These are phyloP conservation scores for Pythium myriotylum DNA, from an alignment of 352 stramenopile genomes.

Conservation along the genomic window DNA sequence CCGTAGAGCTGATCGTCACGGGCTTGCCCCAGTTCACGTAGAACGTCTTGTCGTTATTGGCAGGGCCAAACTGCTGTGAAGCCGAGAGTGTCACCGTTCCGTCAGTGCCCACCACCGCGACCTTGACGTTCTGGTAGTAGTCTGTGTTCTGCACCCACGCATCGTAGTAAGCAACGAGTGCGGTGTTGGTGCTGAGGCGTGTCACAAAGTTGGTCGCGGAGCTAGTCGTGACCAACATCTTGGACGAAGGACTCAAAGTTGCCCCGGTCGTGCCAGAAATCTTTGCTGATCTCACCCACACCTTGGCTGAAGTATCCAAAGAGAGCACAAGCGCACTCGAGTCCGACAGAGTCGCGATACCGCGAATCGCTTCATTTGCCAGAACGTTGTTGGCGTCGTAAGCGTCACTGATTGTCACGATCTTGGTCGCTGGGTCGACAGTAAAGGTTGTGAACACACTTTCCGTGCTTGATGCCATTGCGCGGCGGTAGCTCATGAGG, in stretches of 20 bases:
- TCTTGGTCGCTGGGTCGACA: slow-evolving; percentile 35
- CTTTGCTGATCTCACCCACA: slow-evolving; percentile 36
- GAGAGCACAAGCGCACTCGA: slow-evolving; percentile 43
- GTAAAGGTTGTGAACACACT: slow-evolving; percentile 58
- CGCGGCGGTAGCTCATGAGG: slow-evolving; percentile 51
- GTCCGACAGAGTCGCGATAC: slow-evolving; percentile 62
- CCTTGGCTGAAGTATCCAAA: slow-evolving; percentile 13
- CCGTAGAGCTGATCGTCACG: slow-evolving; percentile 28
- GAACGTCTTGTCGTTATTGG: slow-evolving; percentile 27
- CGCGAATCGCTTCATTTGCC: slow-evolving; percentile 35
- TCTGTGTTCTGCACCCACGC: slow-evolving; percentile 9
- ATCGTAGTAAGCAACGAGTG: slow-evolving; percentile 58
- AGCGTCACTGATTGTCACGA: slow-evolving; percentile 21
- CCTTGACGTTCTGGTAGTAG: slow-evolving; percentile 45
- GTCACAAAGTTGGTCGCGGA: slow-evolving; percentile 48
- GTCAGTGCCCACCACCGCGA: slow-evolving; percentile 37
- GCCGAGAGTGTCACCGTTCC: slow-evolving; percentile 40
- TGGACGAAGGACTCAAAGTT: slow-evolving; percentile 31
- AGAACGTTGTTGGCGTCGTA: slow-evolving; percentile 35
- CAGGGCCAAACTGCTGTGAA: slow-evolving; percentile 32
- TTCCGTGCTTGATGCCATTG: slow-evolving; percentile 23
- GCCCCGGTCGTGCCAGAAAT: slow-evolving; percentile 22
- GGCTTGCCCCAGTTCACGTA: slow-evolving; percentile 45
- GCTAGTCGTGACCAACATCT: slow-evolving; percentile 21
- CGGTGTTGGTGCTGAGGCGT: slow-evolving; percentile 34